Evolutionary conservation across 805 yeast species (phyloP), one percentile per base, ranked within the genome.

Genomic region (Teunomyces funiuensis): DNA sequence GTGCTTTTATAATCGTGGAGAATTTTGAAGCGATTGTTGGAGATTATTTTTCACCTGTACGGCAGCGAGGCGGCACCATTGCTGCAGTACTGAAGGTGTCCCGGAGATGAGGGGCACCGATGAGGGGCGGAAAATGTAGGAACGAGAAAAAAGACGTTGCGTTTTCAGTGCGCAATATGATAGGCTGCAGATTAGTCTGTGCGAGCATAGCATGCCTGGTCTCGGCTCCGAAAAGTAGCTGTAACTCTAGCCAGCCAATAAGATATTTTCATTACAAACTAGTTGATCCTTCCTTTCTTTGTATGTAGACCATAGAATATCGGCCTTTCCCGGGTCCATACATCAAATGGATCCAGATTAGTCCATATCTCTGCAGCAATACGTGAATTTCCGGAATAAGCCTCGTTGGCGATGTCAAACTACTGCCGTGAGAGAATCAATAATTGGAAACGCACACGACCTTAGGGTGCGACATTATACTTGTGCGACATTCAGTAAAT

Each of bases 91-190:
- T 11, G 10, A 7, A 11, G 3, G 3, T 4, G 9, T 5, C 25
- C 34, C 34, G 34, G 34, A 19, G 34, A 31, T 19, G 34, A 31
- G 34, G 34, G 34, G 34, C 18, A 17, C n/a, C n/a, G 31, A 14
- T 2, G 31, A 9, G 16, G 6, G 18, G 34, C 17, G 25, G 25
- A 11, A 11, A 6, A 11, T 31, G n/a, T 18, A n/a, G 11, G 31
- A 28, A 13, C 31, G 15, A 18, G 7, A 7, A 22, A 8, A 3
- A 3, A 22, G 25, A 22, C 25, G 25, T 22, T 22, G 25, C 25
- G 13, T 31, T 16, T 23, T 9, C 9, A 10, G 11, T 3, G 25
- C 10, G 11, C 22, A 11, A 31, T 18, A 31, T 31, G 34, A 31
- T 31, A 18, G 34, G 34, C 25, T 19, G 11, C 6, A 19, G 20